A percentile compares a stretch with the other conserved stretches of the same genome.
Conservation (phyloP, 1,139 yeast genomes). For the Yamadazyma membranifaciens region DNA sequence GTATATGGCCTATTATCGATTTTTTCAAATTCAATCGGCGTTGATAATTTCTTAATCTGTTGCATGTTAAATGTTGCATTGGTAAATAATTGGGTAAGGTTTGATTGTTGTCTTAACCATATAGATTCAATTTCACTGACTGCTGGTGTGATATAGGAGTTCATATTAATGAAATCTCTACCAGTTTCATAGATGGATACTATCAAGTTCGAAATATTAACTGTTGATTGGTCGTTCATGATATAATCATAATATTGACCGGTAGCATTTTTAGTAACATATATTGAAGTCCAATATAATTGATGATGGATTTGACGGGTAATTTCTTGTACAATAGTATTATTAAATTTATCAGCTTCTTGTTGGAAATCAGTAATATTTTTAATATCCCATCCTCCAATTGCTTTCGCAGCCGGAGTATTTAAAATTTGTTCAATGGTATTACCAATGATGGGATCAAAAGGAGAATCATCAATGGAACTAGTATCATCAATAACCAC, state of each 20-base stretch:
- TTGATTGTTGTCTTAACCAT: conserved; percentile 20
- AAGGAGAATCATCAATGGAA: conserved; percentile 20
- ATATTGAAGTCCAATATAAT: conserved; percentile 43
- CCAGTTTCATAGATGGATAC: conserved; percentile 41
- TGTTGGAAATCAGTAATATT: conserved; percentile 25
- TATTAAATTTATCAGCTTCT: conserved; percentile 29
- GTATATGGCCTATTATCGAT: conserved; percentile 52
- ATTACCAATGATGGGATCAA: conserved; percentile 32
- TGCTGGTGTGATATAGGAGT: conserved; percentile 24
- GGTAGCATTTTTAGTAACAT: conserved; percentile 40
- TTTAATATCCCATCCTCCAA: conserved; percentile 43
- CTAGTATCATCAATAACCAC: conserved; percentile 39
- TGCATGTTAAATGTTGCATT: conserved; percentile 15
- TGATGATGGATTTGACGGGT: conserved; percentile 42
- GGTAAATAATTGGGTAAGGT: conserved; percentile 10
- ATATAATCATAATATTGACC: conserved; percentile 26
- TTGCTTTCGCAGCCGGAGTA: conserved; percentile 17
- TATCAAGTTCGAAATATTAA: conserved; percentile 25
- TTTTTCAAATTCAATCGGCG: conserved; percentile 36
- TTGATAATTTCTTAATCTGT: conserved; percentile 21
- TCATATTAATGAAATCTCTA: conserved; percentile 35
- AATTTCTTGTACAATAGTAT: conserved; percentile 32
- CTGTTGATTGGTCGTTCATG: conserved; percentile 21
- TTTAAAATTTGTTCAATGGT: conserved; percentile 19
- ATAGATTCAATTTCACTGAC: conserved; percentile 17